Evolutionary conservation across 768 basidiomycete species (phyloP), one percentile per base, ranked within the genome.

Genomic region (Clavulina sp.): DNA sequence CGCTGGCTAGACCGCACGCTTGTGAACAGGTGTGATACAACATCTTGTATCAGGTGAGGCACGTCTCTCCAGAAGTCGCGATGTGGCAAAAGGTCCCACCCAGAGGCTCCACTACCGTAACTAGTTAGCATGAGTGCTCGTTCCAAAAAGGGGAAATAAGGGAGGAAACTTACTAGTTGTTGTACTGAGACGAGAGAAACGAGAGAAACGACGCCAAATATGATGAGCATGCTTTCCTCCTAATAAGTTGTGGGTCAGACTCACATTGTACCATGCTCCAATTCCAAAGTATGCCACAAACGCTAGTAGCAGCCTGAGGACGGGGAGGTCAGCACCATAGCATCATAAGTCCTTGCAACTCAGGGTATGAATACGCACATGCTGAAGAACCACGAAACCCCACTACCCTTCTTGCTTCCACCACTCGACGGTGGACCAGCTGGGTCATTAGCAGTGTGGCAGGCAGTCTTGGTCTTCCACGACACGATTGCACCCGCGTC

Each of bases 61-160:
- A 88, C 83, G 65, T 89, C 86, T 62, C 77, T 69, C 85, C 85
- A 88, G 64, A 89, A 89, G 61, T 87, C 84, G 47, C 85, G 82
- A 65, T 89, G 85, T 54, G 85, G 86, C 62, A 89, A 78, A 50
- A 89, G 71, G 64, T 91, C 87, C 62, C 70, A 67, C 13, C 88
- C 88, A 24, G 77, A 73, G 5, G 87, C 83, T 19, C 87, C 87
- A 61, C 43, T 46, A 26, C 9, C 26, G 26, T 16, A 13, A 16
- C 43, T 9, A 46, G 26, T 46, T 13, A 46, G 43, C 24, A 46
- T 9, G 26, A 13, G 13, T 19, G 9, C 19, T 26, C 43, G 26
- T 9, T 46, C 13, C 13, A 26, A 9, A 28, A 24, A 46, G 13
- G 24, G 13, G 26, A 26, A 16, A 13, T 46, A 24, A 26, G n/a